phyloP scores from a whole-genome alignment of 1,284 basidiomycete genomes.

The Takashimella koratensis region DNA sequence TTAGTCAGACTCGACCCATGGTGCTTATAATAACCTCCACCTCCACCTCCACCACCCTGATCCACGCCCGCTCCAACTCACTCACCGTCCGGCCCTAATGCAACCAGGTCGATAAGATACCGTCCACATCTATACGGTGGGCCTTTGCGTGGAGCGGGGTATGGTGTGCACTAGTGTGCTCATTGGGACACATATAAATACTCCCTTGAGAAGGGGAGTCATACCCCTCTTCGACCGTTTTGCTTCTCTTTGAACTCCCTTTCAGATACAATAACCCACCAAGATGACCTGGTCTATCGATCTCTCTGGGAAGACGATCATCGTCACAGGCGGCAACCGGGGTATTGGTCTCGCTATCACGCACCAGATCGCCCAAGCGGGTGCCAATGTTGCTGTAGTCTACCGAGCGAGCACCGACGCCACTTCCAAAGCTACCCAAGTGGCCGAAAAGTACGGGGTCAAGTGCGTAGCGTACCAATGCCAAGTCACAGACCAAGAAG shows the following conservation, averaged over 20 bases:
- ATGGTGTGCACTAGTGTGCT: no score
- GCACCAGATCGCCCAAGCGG: constrained; percentile 33
- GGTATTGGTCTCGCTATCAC: constrained; percentile 16
- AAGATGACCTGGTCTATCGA: constrained; percentile 29
- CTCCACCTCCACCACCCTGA: no score
- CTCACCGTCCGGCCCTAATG: neutral
- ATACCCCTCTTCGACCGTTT: neutral
- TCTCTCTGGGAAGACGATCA: constrained; percentile 31
- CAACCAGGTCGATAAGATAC: neutral
- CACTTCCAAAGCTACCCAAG: constrained; percentile 26
- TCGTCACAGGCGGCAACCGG: constrained; percentile 36
- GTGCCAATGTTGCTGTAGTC: constrained; percentile 36
- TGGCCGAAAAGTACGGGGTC: constrained; percentile 31
- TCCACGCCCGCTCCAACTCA: no score
- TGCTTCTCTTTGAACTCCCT: neutral
- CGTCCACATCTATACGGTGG: neutral
- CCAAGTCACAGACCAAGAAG: constrained; percentile 31
- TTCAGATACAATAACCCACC: neutral
- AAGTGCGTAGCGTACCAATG: constrained; percentile 30
- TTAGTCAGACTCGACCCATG: no score
- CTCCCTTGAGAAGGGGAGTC: no score
- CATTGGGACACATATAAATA: no score
- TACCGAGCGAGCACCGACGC: constrained; percentile 29
- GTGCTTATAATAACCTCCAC: no score
- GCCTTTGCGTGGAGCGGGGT: no score